Conservation (phyloP, 441 rosid genomes). For the Croton setiger region DNA sequence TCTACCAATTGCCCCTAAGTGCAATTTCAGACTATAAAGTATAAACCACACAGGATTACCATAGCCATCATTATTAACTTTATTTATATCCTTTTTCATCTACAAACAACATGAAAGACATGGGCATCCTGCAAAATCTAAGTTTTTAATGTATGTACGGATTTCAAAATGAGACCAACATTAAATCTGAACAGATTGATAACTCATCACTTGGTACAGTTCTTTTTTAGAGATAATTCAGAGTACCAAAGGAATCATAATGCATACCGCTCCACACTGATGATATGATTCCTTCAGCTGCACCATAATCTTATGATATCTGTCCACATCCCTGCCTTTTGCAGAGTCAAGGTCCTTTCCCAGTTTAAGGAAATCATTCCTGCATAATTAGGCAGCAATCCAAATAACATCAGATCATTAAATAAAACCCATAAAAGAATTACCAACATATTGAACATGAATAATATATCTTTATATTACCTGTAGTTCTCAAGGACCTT, state of each 20-base stretch:
- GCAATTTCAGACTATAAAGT: background rate
- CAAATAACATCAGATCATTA: background rate
- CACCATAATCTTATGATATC: constrained; percentile 50
- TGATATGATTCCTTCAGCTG: constrained; percentile 63
- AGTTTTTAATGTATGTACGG: background rate
- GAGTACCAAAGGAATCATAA: constrained; percentile 12
- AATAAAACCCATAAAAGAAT: constrained; percentile 3
- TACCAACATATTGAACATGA: background rate
- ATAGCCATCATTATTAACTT: background rate
- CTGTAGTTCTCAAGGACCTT: constrained; percentile 74
- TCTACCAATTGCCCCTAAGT: no score
- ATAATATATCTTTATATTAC: constrained; percentile 36
- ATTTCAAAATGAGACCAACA: background rate
- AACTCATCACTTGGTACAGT: background rate
- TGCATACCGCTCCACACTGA: constrained; percentile 61
- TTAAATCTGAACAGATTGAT: background rate
- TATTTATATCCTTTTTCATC: background rate
- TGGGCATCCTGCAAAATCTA: background rate
- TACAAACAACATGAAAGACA: background rate
- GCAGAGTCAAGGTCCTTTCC: constrained; percentile 75
- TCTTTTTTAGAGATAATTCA: background rate
- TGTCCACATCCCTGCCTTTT: constrained; percentile 67
- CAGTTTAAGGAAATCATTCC: constrained; percentile 67
- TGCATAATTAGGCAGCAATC: constrained; percentile 15
- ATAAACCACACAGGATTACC: background rate